A percentile compares a stretch with the other conserved stretches of the same genome.
phyloP scores from a whole-genome alignment of 208 protist genomes.

The Trypanosoma cruzi region DNA sequence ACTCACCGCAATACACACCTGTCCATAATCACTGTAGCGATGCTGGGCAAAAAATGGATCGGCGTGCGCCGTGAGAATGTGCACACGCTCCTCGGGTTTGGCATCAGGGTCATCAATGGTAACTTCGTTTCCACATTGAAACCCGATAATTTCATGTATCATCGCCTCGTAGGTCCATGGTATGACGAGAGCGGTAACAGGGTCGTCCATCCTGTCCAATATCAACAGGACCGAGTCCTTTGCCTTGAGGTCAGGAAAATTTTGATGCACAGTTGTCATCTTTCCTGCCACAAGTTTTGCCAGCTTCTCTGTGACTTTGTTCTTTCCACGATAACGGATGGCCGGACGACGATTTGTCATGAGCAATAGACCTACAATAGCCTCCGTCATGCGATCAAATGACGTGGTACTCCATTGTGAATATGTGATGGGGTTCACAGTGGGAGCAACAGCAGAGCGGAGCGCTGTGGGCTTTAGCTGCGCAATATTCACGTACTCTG shows the following conservation, averaged over 20 bases:
- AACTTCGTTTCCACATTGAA: constrained; percentile 94
- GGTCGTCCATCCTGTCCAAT: constrained; percentile 93
- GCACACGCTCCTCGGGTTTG: constrained; percentile 74
- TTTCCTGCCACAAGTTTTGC: constrained; percentile 71
- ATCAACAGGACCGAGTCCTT: constrained; percentile 85
- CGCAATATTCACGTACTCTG: constrained; percentile 74
- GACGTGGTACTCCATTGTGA: constrained; percentile 69
- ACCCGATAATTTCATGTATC: constrained; percentile 97
- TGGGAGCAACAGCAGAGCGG: constrained; percentile 32
- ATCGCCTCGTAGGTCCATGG: constrained; percentile 99
- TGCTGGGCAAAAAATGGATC: constrained; percentile 97
- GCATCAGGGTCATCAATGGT: constrained; percentile 72
- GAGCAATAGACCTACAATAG: constrained; percentile 84
- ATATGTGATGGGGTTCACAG: constrained; percentile 80
- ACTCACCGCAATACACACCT: constrained; percentile 95
- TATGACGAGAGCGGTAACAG: constrained; percentile 96
- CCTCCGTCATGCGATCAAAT: constrained; percentile 71
- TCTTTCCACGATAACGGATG: constrained; percentile 80
- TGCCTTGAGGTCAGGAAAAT: constrained; percentile 86
- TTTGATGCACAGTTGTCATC: constrained; percentile 84
- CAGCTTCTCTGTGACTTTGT: constrained; percentile 67
- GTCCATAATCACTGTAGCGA: constrained; percentile 97
- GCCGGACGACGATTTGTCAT: constrained; percentile 83
- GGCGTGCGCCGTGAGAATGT: constrained; percentile 78
- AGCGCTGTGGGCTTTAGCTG: constrained; percentile 59